A percentile compares a stretch with the other conserved stretches of the same genome.
Conservation (phyloP, 148 eudicot genomes). For the Bassia scoparia region DNA sequence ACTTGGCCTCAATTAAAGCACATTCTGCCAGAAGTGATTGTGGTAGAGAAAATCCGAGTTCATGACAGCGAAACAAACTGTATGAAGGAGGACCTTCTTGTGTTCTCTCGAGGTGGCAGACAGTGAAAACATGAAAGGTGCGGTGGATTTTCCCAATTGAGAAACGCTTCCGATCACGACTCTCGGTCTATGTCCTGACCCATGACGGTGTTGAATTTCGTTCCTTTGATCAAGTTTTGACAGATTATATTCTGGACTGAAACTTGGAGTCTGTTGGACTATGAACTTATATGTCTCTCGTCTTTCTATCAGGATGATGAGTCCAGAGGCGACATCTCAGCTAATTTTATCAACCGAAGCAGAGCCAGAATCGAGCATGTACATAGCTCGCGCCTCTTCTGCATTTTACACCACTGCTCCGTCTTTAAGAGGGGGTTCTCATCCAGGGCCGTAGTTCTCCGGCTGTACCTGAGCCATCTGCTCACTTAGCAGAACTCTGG, state of each 20-base stretch:
- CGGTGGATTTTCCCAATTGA: constrained; percentile 36
- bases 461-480: constrained; percentile 6
- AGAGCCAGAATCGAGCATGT: constrained; percentile 17
- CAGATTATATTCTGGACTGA: no score
- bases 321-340: constrained; percentile 57
- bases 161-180: constrained; percentile 40
- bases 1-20: constrained; percentile 81
- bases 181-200: constrained; percentile 37
- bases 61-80: constrained; percentile 54
- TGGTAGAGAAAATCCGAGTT: constrained; percentile 48
- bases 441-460: constrained; percentile 1
- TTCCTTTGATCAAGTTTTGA: not conserved
- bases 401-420: constrained; percentile 46
- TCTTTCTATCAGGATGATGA: constrained; percentile 56
- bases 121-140: constrained; percentile 29
- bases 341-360: constrained; percentile 43
- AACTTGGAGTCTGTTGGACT: not conserved
- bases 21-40: constrained; percentile 66
- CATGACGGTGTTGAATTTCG: constrained; percentile 49
- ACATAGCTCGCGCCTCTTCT: constrained; percentile 14
- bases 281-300: not conserved
- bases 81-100: constrained; percentile 70
- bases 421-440: constrained; percentile 51
- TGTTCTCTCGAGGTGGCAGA: constrained; percentile 40
- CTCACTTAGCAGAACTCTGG: constrained; percentile 38